Conservation (phyloP, 495 filamentous ascomycete genomes). For the Hyaloscypha hepaticicola region DNA sequence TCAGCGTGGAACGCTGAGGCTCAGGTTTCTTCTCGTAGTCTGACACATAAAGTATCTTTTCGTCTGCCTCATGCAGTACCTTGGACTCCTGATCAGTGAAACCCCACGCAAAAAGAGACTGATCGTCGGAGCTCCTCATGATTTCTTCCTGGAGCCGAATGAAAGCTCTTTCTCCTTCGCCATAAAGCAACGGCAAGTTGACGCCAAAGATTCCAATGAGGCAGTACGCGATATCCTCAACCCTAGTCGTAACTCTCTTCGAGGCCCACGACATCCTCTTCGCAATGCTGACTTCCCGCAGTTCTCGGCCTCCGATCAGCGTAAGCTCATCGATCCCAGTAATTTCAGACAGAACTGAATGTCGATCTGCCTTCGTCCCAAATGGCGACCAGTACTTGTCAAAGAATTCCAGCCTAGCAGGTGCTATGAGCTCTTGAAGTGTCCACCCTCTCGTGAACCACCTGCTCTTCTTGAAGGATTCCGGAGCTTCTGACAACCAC, state of each 20-base stretch:
- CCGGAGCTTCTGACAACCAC: too few species aligned
- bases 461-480: not conserved
- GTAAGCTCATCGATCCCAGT: conserved; percentile 20
- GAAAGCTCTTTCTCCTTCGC: conserved; percentile 10
- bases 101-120: conserved; percentile 12
- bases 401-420: not conserved
- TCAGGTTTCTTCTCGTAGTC: not conserved
- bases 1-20: not conserved
- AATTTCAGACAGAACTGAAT: not conserved
- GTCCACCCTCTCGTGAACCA: conserved; percentile 7
- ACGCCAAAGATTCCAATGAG: conserved; percentile 11
- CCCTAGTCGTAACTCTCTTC: conserved; percentile 1
- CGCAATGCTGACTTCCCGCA: not conserved
- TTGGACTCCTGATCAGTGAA: not conserved
- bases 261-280: conserved; percentile 18
- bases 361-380: not conserved
- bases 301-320: not conserved
- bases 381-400: not conserved
- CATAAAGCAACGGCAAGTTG: conserved; percentile 9
- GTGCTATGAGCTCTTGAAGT: not conserved
- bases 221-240: conserved; percentile 13
- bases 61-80: not conserved
- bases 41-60: too few species aligned
- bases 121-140: conserved; percentile 11
- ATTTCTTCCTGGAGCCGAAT: conserved; percentile 12